A percentile compares a stretch with the other conserved stretches of the same genome.
Conservation (phyloP, 352 stramenopile species). For the Phytophthora rubi region DNA sequence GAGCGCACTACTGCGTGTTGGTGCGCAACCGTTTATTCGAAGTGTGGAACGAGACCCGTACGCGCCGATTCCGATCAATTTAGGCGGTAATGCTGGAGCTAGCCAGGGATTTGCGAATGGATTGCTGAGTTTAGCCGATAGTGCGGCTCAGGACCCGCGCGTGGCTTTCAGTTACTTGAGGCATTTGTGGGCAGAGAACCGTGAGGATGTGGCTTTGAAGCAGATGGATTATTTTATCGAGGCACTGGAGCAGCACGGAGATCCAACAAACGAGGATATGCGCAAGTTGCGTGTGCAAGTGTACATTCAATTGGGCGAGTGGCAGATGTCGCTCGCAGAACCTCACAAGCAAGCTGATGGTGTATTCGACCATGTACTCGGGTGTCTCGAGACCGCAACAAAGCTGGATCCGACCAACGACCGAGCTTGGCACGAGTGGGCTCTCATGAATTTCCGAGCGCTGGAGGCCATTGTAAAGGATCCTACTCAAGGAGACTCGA, state of each 20-base stretch:
- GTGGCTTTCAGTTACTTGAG: conserved; percentile 85
- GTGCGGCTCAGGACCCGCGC: conserved; percentile 71
- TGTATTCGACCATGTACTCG: conserved; percentile 78
- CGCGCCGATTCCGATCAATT: conserved; percentile 71
- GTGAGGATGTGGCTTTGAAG: conserved; percentile 82
- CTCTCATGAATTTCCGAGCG: conserved; percentile 96
- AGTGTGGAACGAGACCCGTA: conserved; percentile 78
- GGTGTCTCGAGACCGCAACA: conserved; percentile 84
- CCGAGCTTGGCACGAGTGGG: conserved; percentile 98
- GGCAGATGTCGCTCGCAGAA: conserved; percentile 82
- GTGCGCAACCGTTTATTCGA: conserved; percentile 79
- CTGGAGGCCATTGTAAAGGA: conserved; percentile 73
- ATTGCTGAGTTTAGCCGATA: conserved; percentile 63
- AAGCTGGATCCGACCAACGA: conserved; percentile 92
- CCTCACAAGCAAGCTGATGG: conserved; percentile 75
- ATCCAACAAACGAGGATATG: conserved; percentile 74
- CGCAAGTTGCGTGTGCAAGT: conserved; percentile 82
- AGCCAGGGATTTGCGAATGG: conserved; percentile 63
- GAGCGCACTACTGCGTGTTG: conserved; percentile 82
- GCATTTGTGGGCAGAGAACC: conserved; percentile 84
- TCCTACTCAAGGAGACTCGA: conserved; percentile 52
- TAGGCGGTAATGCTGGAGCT: conserved; percentile 55
- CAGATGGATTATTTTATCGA: conserved; percentile 89
- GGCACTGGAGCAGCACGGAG: conserved; percentile 69
- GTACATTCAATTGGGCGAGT: conserved; percentile 87